A percentile compares a stretch with the other conserved stretches of the same genome.
Evolutionary conservation across 78 protist genomes (phyloP).

Genomic region (Dictyostelium capitatum): DNA sequence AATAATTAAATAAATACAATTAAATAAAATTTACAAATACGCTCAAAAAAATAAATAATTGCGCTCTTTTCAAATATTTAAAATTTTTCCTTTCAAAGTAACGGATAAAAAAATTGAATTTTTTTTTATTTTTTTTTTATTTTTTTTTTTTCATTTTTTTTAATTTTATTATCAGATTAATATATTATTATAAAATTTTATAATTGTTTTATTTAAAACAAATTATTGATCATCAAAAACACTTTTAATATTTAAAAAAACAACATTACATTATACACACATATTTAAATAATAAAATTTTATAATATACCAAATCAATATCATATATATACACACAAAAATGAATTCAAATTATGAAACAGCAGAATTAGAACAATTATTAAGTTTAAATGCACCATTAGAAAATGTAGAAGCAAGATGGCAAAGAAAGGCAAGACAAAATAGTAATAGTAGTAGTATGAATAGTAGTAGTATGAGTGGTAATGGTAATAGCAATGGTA

Average conservation of each 20-base stretch:
- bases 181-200: no score
- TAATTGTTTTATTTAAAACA: background rate
- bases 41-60: no score
- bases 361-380: slow-evolving; percentile 67
- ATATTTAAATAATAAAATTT: background rate
- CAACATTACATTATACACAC: background rate
- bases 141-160: no score
- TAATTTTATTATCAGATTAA: no score
- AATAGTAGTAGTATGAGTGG: background rate
- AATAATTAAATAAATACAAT: no score
- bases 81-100: no score
- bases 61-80: no score
- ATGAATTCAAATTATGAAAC: slow-evolving; percentile 66
- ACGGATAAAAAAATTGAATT: no score
- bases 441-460: background rate
- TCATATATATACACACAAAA: background rate
- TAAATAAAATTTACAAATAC: no score
- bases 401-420: slow-evolving; percentile 73
- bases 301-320: background rate
- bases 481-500: background rate
- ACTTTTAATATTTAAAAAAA: background rate
- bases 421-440: slow-evolving; percentile 74
- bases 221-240: background rate
- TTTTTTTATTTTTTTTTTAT: no score
- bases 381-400: slow-evolving; percentile 66